Conservation (phyloP, 306 rosid species). For the Inga laurina region DNA sequence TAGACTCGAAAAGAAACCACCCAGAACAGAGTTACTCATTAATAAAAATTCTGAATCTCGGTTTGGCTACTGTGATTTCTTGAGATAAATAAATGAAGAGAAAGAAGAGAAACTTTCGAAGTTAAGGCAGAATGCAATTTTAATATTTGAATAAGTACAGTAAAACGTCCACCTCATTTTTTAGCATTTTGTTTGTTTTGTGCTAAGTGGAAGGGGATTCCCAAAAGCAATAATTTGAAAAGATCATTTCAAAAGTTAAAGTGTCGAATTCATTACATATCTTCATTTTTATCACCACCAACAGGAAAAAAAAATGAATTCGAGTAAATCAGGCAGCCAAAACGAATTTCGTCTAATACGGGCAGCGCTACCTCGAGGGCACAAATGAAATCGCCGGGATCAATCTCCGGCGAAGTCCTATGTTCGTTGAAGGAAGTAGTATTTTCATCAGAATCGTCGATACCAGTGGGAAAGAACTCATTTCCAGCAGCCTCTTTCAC, state of each 20-base stretch:
- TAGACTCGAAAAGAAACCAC: constrained; percentile 17
- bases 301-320: not conserved
- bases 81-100: not conserved
- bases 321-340: constrained; percentile 3
- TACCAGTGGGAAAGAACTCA: constrained; percentile 33
- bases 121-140: not conserved
- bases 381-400: constrained; percentile 49
- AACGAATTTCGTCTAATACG: not conserved
- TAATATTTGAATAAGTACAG: not conserved
- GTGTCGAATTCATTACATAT: not conserved
- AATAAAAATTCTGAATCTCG: constrained; percentile 18
- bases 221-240: not conserved
- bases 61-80: constrained; percentile 10
- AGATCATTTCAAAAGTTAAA: not conserved
- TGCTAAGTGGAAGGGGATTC: not conserved
- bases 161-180: constrained; percentile 19
- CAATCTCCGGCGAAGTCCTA: constrained; percentile 46
- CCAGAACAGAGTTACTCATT: constrained; percentile 25
- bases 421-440: constrained; percentile 28
- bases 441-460: constrained; percentile 42
- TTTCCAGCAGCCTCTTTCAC: constrained; percentile 36
- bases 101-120: not conserved
- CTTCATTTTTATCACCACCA: not conserved
- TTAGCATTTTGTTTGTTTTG: not conserved
- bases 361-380: constrained; percentile 52